phyloP scores from a whole-genome alignment of 306 rosid genomes.

The Gastrolobium bilobum region DNA sequence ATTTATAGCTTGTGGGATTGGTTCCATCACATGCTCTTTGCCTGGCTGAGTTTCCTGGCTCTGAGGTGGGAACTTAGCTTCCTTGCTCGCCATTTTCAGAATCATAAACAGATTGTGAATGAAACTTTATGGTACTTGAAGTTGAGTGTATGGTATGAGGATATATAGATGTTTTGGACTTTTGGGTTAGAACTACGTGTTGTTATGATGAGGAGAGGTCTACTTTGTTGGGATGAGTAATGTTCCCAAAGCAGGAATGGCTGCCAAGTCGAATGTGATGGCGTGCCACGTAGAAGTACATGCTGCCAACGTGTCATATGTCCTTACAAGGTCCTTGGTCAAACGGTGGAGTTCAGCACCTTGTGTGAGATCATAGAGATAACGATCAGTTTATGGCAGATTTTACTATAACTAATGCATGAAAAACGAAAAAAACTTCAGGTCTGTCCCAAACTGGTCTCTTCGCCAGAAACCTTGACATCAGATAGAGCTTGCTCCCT shows the following conservation, averaged over 20 bases:
- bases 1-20: slow-evolving; percentile 57
- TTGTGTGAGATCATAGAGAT: not conserved
- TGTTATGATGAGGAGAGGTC: slow-evolving; percentile 15
- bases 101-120: not conserved
- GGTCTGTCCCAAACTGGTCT: no score
- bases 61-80: slow-evolving; percentile 63
- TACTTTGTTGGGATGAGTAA: slow-evolving; percentile 33
- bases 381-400: no score
- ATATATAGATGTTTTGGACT: slow-evolving; percentile 1
- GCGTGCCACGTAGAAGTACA: slow-evolving; percentile 50
- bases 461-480: no score
- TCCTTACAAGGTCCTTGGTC: slow-evolving; percentile 21
- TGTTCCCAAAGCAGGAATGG: slow-evolving; percentile 21
- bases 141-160: not conserved
- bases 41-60: slow-evolving; percentile 65
- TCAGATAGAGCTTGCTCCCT: no score
- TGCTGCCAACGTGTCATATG: slow-evolving; percentile 48
- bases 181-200: slow-evolving; percentile 23
- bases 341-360: slow-evolving; percentile 46
- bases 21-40: slow-evolving; percentile 63
- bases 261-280: slow-evolving; percentile 39
- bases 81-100: slow-evolving; percentile 52
- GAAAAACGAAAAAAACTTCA: no score
- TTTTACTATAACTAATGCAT: no score
- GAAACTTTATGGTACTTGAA: not conserved